These are phyloP conservation scores for Craspedostauros australis DNA, from an alignment of 108 stramenopile species.

Conservation along the genomic window DNA sequence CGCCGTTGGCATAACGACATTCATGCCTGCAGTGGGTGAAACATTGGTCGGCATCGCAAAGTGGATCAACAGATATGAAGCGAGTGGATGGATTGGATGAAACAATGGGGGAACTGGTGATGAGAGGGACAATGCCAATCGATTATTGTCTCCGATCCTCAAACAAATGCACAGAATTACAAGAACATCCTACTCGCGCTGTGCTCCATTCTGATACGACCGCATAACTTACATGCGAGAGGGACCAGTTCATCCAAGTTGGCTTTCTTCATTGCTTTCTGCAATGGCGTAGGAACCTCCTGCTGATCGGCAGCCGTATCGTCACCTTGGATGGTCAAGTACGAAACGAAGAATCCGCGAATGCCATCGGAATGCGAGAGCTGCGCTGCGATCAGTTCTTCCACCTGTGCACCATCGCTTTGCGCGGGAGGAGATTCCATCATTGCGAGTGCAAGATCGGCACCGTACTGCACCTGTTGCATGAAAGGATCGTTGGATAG, in stretches of 20 bases:
- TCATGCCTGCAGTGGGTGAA: slow-evolving; percentile 29
- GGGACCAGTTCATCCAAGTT: slow-evolving; percentile 43
- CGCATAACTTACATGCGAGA: slow-evolving; percentile 41
- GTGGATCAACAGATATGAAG: too few species aligned
- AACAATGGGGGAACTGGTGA: too few species aligned
- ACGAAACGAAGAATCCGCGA: slow-evolving; percentile 69
- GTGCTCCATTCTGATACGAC: too few species aligned
- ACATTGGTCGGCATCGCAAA: neutral
- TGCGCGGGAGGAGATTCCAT: neutral
- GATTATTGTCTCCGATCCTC: too few species aligned
- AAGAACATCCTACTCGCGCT: neutral
- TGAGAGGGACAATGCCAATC: too few species aligned
- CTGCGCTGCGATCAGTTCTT: slow-evolving; percentile 14
- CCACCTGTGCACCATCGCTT: neutral
- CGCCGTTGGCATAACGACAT: slow-evolving; percentile 75
- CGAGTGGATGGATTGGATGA: too few species aligned
- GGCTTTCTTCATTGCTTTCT: slow-evolving; percentile 21
- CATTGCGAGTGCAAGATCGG: slow-evolving; percentile 2
- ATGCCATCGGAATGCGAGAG: slow-evolving; percentile 64
- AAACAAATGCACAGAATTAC: neutral
- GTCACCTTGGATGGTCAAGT: slow-evolving; percentile 37
- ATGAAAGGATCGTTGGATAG: slow-evolving; percentile 28
- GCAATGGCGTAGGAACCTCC: slow-evolving; percentile 30
- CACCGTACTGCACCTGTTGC: slow-evolving; percentile 28
- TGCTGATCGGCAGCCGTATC: slow-evolving; percentile 1